A percentile compares a stretch with the other conserved stretches of the same genome.
Evolutionary conservation across 176 grass and related monocot species (phyloP).

Genomic region (Guadua angustifolia): DNA sequence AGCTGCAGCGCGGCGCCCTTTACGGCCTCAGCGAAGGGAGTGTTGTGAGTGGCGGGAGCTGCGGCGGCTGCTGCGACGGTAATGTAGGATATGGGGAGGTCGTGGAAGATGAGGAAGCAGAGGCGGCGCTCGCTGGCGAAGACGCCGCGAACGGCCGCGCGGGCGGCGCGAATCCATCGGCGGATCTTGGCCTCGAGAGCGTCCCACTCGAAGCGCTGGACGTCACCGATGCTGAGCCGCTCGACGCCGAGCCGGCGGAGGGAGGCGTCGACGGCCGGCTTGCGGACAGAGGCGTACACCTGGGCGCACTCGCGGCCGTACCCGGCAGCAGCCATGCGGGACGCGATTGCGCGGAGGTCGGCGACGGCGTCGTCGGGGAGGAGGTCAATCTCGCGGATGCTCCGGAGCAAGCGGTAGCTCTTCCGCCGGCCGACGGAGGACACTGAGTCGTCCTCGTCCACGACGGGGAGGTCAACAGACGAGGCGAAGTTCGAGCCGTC

Average conservation of each 20-base stretch:
- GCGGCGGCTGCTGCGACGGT: slow-evolving; percentile 32
- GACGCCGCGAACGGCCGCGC: slow-evolving; percentile 68
- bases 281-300: slow-evolving; percentile 72
- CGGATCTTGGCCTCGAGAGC: slow-evolving; percentile 69
- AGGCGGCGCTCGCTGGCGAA: slow-evolving; percentile 78
- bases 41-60: slow-evolving; percentile 53
- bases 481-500: slow-evolving; percentile 41
- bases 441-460: slow-evolving; percentile 44
- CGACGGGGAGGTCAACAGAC: slow-evolving; percentile 26
- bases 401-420: slow-evolving; percentile 66
- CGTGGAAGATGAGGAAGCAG: slow-evolving; percentile 59
- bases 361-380: slow-evolving; percentile 78
- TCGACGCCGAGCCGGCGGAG: slow-evolving; percentile 77
- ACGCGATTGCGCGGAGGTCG: slow-evolving; percentile 74
- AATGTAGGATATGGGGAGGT: slow-evolving; percentile 45
- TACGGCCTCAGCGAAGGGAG: slow-evolving; percentile 78
- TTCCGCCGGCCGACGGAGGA: slow-evolving; percentile 52
- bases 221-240: slow-evolving; percentile 70
- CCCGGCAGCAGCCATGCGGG: slow-evolving; percentile 72
- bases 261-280: slow-evolving; percentile 67
- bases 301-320: slow-evolving; percentile 90
- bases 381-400: slow-evolving; percentile 93
- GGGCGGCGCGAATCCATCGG: slow-evolving; percentile 70
- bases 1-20: slow-evolving; percentile 90
- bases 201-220: slow-evolving; percentile 66